Conservation (phyloP, 371 early-diverging fungal genomes). For the Lichtheimia ramosa region DNA sequence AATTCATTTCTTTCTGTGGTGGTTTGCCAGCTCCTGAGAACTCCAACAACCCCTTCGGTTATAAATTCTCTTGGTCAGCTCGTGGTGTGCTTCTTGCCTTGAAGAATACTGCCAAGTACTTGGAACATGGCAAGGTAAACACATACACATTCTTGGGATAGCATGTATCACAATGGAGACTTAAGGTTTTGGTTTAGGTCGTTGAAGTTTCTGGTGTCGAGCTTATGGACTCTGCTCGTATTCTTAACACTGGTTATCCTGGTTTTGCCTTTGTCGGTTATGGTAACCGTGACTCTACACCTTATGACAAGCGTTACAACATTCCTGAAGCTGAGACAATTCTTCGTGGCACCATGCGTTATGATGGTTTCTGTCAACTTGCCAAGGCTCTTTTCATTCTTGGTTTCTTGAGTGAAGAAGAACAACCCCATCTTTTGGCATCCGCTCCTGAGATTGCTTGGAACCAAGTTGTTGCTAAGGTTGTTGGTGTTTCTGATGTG, state of each 20-base stretch:
- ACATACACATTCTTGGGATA: background rate
- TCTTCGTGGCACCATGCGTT: constrained; percentile 93
- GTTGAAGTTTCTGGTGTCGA: constrained; percentile 90
- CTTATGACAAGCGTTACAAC: constrained; percentile 91
- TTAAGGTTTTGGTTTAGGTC: constrained; percentile 32
- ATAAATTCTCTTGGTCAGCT: constrained; percentile 98
- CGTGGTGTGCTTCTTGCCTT: constrained; percentile 94
- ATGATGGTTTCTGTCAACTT: constrained; percentile 90
- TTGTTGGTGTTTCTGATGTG: constrained; percentile 42
- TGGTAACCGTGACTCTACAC: constrained; percentile 97
- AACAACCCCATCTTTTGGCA: constrained; percentile 62
- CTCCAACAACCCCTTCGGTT: constrained; percentile 96
- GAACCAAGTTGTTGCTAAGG: constrained; percentile 69
- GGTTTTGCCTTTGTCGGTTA: constrained; percentile 88
- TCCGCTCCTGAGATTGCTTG: constrained; percentile 71
- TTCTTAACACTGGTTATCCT: constrained; percentile 82
- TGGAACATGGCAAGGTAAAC: constrained; percentile 80
- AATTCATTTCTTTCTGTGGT: constrained; percentile 97
- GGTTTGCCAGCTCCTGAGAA: constrained; percentile 98
- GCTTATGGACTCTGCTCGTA: constrained; percentile 86
- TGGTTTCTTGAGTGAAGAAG: constrained; percentile 87
- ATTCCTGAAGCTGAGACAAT: constrained; percentile 95
- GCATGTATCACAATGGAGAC: too few species aligned
- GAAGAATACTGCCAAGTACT: constrained; percentile 88
- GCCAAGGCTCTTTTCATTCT: constrained; percentile 91